phyloP scores from a whole-genome alignment of 2,329 filamentous ascomycete genomes.

The Passalora sequoiae region DNA sequence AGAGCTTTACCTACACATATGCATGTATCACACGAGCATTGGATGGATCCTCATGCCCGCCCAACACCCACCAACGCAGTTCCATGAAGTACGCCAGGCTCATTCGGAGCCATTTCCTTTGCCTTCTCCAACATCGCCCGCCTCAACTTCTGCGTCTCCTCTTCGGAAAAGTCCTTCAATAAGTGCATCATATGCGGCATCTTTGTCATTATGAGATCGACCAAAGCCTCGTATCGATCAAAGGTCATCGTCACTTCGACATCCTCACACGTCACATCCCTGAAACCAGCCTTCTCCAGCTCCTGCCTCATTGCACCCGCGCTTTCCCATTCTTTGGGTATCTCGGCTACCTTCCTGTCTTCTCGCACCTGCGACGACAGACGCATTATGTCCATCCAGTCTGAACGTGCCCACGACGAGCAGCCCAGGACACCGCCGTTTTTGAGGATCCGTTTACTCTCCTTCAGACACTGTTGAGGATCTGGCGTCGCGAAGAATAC shows the following conservation, averaged over 20 bases:
- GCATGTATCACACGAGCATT: too few relatives aligned
- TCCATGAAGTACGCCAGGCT: slow-evolving; percentile 26
- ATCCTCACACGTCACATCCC: slow-evolving; percentile 21
- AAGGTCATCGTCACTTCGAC: slow-evolving; percentile 26
- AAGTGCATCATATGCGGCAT: slow-evolving; percentile 26
- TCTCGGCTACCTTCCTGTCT: slow-evolving; percentile 17
- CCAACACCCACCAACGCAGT: slow-evolving; percentile 27
- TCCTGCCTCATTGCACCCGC: slow-evolving; percentile 18
- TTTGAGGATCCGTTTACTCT: slow-evolving; percentile 23
- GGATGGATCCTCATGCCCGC: slow-evolving; percentile 28
- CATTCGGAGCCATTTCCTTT: slow-evolving; percentile 20
- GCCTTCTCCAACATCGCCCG: slow-evolving; percentile 18
- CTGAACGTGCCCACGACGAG: slow-evolving; percentile 27
- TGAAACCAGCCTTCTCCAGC: slow-evolving; percentile 29
- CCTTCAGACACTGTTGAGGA: slow-evolving; percentile 16
- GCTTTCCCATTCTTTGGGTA: slow-evolving; percentile 27
- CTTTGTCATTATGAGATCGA: slow-evolving; percentile 20
- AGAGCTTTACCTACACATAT: too few relatives aligned
- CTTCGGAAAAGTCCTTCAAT: slow-evolving; percentile 22
- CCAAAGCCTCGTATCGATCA: slow-evolving; percentile 17
- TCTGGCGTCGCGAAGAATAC: slow-evolving; percentile 32
- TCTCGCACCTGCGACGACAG: slow-evolving; percentile 18
- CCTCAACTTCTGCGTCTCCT: slow-evolving; percentile 20
- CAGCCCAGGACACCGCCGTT: slow-evolving; percentile 23
- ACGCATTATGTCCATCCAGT: slow-evolving; percentile 29